Evolutionary conservation across 371 early-diverging fungal species (phyloP).

Genomic region (Blakeslea trispora): DNA sequence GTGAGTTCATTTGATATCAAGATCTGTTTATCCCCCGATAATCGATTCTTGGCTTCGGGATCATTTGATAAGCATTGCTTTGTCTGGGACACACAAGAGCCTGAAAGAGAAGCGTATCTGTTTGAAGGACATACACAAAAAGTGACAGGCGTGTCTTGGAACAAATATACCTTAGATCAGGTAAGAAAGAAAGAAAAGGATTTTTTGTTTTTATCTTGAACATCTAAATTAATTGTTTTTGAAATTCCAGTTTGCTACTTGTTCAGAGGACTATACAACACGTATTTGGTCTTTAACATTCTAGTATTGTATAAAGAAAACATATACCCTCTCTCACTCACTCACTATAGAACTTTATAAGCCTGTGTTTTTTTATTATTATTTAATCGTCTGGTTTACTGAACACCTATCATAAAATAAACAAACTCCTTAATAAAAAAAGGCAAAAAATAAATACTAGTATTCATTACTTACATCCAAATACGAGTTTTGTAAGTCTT

Average conservation of each 20-base stretch:
- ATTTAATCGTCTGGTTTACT: background rate
- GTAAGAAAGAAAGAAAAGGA: constrained; percentile 15
- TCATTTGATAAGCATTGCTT: constrained; percentile 27
- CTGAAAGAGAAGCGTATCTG: constrained; percentile 12
- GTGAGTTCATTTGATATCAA: constrained; percentile 32
- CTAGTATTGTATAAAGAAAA: no score
- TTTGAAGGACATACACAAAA: constrained; percentile 37
- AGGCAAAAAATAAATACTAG: background rate
- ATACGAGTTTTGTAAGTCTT: constrained; percentile 98
- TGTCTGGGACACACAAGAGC: constrained; percentile 41
- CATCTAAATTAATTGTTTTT: background rate
- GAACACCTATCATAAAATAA: constrained; percentile 2
- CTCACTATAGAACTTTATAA: no score
- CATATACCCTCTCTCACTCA: no score
- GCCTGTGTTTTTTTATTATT: background rate
- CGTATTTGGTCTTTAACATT: constrained; percentile 30
- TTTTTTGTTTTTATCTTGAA: background rate
- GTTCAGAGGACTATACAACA: constrained; percentile 43
- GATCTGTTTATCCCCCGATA: constrained; percentile 41
- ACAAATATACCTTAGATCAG: constrained; percentile 18
- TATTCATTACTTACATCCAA: constrained; percentile 75
- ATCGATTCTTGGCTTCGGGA: constrained; percentile 37
- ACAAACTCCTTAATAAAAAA: no score
- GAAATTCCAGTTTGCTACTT: constrained; percentile 48
- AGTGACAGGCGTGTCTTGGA: constrained; percentile 43